These are phyloP conservation scores for Tetracladium maxilliforme DNA, from an alignment of 2,329 filamentous ascomycete species.

Conservation along the genomic window DNA sequence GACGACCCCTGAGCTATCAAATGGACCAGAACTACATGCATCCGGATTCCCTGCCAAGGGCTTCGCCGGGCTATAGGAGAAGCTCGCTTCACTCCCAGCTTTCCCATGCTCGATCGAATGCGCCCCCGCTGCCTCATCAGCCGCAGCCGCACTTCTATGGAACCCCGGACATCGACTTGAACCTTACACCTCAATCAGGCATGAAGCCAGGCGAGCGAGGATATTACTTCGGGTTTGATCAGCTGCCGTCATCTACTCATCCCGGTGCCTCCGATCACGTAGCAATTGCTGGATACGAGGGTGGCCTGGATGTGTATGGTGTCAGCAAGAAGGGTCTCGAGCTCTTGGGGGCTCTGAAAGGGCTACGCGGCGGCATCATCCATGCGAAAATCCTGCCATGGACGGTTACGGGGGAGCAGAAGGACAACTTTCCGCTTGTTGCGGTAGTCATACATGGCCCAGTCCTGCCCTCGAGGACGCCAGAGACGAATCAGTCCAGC, in stretches of 20 bases:
- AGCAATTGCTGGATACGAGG: slow-evolving; percentile 65
- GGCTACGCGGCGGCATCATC: slow-evolving; percentile 65
- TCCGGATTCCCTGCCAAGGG: slow-evolving; percentile 29
- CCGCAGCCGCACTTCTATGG: slow-evolving; percentile 67
- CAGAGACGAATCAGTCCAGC: too few relatives aligned
- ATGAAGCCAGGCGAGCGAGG: slow-evolving; percentile 52
- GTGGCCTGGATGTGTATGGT: slow-evolving; percentile 61
- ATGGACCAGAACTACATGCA: slow-evolving; percentile 20
- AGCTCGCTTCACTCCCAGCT: slow-evolving; percentile 37
- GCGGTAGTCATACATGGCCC: slow-evolving; percentile 73
- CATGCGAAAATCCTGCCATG: slow-evolving; percentile 73
- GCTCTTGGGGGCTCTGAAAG: slow-evolving; percentile 54
- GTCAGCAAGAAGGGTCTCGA: slow-evolving; percentile 61
- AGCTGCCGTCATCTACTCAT: slow-evolving; percentile 32
- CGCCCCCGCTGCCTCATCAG: slow-evolving; percentile 58
- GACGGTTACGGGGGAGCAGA: slow-evolving; percentile 34
- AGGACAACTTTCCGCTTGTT: slow-evolving; percentile 54
- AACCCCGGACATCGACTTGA: slow-evolving; percentile 55
- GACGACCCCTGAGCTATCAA: slow-evolving; percentile 39
- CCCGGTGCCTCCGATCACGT: slow-evolving; percentile 21
- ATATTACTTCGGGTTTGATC: slow-evolving; percentile 73
- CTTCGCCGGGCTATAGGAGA: slow-evolving; percentile 23
- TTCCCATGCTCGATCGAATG: slow-evolving; percentile 22
- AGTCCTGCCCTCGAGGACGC: slow-evolving; percentile 27
- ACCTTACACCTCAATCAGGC: slow-evolving; percentile 31